Evolutionary conservation across 176 grass and related monocot species (phyloP), one percentile per base, ranked within the genome.

Genomic region (Cenchrus fungigraminus): DNA sequence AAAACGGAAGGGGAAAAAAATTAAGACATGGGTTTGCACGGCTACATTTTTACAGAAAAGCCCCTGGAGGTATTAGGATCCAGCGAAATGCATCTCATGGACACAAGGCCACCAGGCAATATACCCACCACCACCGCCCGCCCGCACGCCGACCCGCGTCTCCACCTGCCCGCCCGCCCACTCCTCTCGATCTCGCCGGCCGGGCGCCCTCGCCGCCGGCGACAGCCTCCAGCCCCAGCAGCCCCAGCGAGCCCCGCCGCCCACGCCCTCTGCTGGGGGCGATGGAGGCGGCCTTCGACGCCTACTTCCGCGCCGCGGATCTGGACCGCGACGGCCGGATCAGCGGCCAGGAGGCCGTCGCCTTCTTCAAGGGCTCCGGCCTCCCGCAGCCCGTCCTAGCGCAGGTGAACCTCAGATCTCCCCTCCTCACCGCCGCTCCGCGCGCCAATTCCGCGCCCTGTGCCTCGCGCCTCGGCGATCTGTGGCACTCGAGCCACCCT

Each of bases 281-380:
- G 22, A 88, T 91, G 80, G 71, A 90, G 91, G 90, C 87, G 83
- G 77, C 85, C 54, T 99, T 96, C 90, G 91, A 99, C 64, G 91
- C 97, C 51, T 92, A 99, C 92, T 99, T 99, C 88, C 75, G 85
- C 40, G 90, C 83, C 62, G 94, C 97, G 79, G 97, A 99, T 97
- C 80, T 96, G 91, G 91, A 97, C 82, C 91, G 91, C 57, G 97
- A 99, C 86, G 97, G 97, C 49, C 89, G 90, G 91, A 99, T 99
- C 88, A 99, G 91, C 78, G 97, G 94, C 43, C 76, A 86, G 58
- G 97, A 96, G 92, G 97, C 97, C 74, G 94, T 94, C 74, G 57
- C 90, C 60, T 99, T 99, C 90, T 96, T 99, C 83, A 92, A 92
- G 92, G 91, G 94, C 68, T 94, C 88, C 51, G 91, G 88, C 50